Percentiles rank a stretch among this genome's conserved stretches.
Evolutionary conservation across 2,329 filamentous ascomycete species (phyloP).

Genomic region (Cadophora luteo-olivacea): DNA sequence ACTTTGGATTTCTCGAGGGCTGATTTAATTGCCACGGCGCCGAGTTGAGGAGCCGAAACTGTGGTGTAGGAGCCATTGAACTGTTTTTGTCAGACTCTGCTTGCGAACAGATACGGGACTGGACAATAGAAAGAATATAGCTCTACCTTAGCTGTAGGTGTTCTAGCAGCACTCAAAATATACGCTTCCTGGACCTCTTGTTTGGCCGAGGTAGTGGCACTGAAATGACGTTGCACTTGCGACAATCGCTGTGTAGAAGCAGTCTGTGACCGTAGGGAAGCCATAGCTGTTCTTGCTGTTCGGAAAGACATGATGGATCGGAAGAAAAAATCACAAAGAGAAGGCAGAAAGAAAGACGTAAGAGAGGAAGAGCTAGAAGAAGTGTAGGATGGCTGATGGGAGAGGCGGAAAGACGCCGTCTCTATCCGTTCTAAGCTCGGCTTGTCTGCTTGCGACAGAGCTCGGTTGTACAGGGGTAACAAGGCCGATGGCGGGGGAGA

Average conservation of each 20-base stretch:
- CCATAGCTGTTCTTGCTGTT: conserved; percentile 37
- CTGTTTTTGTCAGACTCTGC: conserved; percentile 52
- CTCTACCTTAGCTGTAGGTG: conserved; percentile 83
- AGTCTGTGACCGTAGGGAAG: conserved; percentile 34
- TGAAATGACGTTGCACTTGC: conserved; percentile 58
- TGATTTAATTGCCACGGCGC: conserved; percentile 88
- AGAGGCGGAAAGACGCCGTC: conserved; percentile 15
- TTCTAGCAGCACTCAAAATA: conserved; percentile 88
- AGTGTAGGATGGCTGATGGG: not conserved
- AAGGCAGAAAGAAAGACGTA: conserved; percentile 5
- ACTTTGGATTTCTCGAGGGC: conserved; percentile 87
- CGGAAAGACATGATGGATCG: conserved; percentile 43
- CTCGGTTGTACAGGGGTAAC: not conserved
- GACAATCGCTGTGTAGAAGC: conserved; percentile 49
- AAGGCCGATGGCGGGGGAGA: conserved; percentile 1
- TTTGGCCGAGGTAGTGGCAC: conserved; percentile 52
- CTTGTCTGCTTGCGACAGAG: conserved; percentile 5
- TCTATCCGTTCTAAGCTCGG: conserved; percentile 15
- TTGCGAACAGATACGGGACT: too few species aligned
- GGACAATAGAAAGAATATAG: not conserved
- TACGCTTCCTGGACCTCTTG: conserved; percentile 89
- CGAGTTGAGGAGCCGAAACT: conserved; percentile 86
- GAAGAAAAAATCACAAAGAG: conserved; percentile 7
- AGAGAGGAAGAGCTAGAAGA: conserved; percentile 3
- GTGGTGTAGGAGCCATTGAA: conserved; percentile 92